phyloP scores from a whole-genome alignment of 2,329 filamentous ascomycete genomes.

The Colletotrichum salicis region DNA sequence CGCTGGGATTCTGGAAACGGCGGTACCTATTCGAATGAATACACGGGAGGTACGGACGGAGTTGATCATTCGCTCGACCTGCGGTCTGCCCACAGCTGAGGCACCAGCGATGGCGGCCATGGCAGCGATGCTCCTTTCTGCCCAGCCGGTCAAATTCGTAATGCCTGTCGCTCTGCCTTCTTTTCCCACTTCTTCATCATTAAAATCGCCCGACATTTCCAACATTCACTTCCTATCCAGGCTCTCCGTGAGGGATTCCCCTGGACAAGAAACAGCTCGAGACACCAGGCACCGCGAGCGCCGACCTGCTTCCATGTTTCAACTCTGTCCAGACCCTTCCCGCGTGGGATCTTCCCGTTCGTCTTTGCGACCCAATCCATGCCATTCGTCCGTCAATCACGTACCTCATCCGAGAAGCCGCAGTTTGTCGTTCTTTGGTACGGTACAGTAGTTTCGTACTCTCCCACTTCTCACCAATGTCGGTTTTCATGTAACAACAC shows the following conservation, averaged over 20 bases:
- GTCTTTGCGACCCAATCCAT: not conserved
- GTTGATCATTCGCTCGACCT: not conserved
- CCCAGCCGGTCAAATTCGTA: not conserved
- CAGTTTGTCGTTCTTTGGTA: not conserved
- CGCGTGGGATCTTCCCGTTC: conserved; percentile 6
- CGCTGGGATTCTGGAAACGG: too few relatives aligned
- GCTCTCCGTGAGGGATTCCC: not conserved
- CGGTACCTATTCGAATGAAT: not conserved
- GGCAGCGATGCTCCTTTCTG: not conserved
- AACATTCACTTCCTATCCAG: not conserved
- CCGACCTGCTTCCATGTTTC: not conserved
- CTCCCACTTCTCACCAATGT: not conserved
- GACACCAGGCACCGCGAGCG: conserved; percentile 7
- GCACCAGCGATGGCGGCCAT: too few relatives aligned
- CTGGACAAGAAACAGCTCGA: not conserved
- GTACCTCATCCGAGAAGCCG: conserved; percentile 7
- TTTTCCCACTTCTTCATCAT: not conserved
- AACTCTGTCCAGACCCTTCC: not conserved
- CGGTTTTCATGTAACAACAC: not conserved
- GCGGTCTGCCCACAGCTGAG: not conserved
- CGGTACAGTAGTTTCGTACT: too few relatives aligned
- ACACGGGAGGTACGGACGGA: too few relatives aligned
- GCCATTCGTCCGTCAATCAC: not conserved
- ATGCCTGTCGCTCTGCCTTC: not conserved
- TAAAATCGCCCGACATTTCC: not conserved